Percentiles rank a stretch among this genome's conserved stretches.
phyloP scores from a whole-genome alignment of 495 filamentous ascomycete genomes.

The Hypoxylon fuscum region DNA sequence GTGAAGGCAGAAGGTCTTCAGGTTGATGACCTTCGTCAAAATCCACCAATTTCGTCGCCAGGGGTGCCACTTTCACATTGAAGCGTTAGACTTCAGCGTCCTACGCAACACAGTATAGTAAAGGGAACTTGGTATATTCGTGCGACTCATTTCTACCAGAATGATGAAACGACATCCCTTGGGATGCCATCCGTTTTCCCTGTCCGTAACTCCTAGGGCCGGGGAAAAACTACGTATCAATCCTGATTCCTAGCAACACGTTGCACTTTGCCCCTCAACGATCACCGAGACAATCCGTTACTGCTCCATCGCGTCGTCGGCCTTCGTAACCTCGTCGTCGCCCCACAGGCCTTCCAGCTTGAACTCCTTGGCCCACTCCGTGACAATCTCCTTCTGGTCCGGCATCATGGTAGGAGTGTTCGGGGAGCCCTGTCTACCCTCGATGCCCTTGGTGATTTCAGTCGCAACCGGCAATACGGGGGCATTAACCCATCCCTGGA shows the following conservation, averaged over 20 bases:
- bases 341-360: conserved; percentile 95
- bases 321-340: conserved; percentile 49
- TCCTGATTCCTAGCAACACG: neutral
- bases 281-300: conserved; percentile 12
- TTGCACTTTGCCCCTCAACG: neutral
- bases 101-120: too few relatives aligned
- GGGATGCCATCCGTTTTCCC: conserved; percentile 7
- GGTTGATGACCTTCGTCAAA: too few relatives aligned
- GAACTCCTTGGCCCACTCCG: conserved; percentile 94
- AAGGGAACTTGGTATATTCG: too few relatives aligned
- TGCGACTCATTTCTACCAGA: neutral
- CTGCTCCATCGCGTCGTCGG: conserved; percentile 45
- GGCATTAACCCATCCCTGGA: conserved; percentile 89
- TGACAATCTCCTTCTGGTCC: conserved; percentile 89
- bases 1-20: too few relatives aligned
- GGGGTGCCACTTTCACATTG: too few relatives aligned
- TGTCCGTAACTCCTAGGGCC: conserved; percentile 12
- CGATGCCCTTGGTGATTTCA: conserved; percentile 48
- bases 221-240: neutral
- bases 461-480: conserved; percentile 68
- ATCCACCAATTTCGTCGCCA: too few relatives aligned
- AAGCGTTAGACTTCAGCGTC: too few relatives aligned
- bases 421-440: conserved; percentile 21
- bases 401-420: conserved; percentile 42
- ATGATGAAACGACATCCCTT: too few relatives aligned